Evolutionary conservation across 768 basidiomycete genomes (phyloP).

Genomic region (Tricholoma sp.): DNA sequence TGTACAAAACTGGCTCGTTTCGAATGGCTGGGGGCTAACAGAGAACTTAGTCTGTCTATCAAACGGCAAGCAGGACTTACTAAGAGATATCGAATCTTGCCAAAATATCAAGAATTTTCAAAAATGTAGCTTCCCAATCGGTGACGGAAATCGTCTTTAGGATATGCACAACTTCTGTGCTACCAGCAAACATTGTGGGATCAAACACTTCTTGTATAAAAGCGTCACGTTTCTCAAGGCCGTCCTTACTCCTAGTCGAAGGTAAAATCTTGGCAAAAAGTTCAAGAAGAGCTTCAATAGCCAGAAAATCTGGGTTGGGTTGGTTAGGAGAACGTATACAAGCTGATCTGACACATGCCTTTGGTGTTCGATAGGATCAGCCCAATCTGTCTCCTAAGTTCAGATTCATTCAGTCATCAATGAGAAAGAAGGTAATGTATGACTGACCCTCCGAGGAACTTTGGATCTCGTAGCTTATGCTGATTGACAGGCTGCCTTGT

Average conservation of each 20-base stretch:
- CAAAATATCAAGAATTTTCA: conserved; percentile 42
- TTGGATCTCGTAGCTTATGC: conserved; percentile 37
- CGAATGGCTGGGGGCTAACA: conserved; percentile 57
- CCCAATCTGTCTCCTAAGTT: conserved; percentile 42
- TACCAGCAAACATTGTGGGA: conserved; percentile 30
- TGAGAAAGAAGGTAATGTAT: neutral
- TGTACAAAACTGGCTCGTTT: conserved; percentile 33
- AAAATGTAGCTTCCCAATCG: conserved; percentile 51
- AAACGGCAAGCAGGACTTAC: conserved; percentile 31
- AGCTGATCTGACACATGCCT: conserved; percentile 28
- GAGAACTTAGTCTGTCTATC: conserved; percentile 1
- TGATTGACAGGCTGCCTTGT: conserved; percentile 37
- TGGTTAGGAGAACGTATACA: neutral
- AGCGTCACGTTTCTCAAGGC: conserved; percentile 31
- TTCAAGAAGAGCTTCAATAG: conserved; percentile 51
- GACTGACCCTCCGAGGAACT: conserved; percentile 45
- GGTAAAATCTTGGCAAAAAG: conserved; percentile 55
- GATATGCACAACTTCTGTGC: conserved; percentile 31
- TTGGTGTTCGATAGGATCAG: conserved; percentile 39
- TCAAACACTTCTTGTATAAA: conserved; percentile 53
- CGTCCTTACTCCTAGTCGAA: conserved; percentile 28
- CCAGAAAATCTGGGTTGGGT: conserved; percentile 39
- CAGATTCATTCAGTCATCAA: neutral
- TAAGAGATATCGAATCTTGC: conserved; percentile 40
- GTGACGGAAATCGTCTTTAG: conserved; percentile 36